Conservation (phyloP, 805 yeast species). For the Metschnikowia koreensis region DNA sequence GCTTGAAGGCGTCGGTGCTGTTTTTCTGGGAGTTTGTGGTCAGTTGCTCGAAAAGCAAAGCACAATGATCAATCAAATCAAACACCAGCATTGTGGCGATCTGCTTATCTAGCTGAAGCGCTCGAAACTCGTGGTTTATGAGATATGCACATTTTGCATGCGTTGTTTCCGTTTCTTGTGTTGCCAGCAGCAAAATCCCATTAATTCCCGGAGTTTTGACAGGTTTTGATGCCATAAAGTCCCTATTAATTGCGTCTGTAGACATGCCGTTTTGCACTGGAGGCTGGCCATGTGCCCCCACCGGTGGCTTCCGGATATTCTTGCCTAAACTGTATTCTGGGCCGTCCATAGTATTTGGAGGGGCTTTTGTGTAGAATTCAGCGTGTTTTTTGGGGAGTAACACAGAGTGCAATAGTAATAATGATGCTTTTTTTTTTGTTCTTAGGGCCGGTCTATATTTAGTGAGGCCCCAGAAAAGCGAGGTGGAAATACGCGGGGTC, state of each 20-base stretch:
- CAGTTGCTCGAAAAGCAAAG: conserved; percentile 35
- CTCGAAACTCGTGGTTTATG: conserved; percentile 35
- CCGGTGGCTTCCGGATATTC: not conserved
- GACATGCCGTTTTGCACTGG: not conserved
- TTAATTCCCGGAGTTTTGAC: not conserved
- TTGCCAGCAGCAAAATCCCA: not conserved
- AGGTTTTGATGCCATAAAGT: not conserved
- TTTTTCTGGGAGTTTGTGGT: conserved; percentile 11
- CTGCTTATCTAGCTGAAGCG: conserved; percentile 33
- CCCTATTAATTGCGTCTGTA: not conserved
- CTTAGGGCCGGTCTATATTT: no score
- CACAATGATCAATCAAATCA: conserved; percentile 43
- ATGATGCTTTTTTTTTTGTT: no score
- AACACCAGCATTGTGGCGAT: conserved; percentile 34
- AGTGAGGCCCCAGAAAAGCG: no score
- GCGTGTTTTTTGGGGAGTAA: no score
- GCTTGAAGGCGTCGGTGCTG: conserved; percentile 17
- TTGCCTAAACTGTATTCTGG: no score
- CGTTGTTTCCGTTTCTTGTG: not conserved
- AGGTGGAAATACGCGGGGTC: no score
- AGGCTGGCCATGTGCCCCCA: not conserved
- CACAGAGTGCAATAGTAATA: no score
- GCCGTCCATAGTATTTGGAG: no score
- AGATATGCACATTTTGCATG: conserved; percentile 2
- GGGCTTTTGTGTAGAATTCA: no score